Base-by-base conservation (phyloP, 1,284 basidiomycete species). In the Tilletia walkeri region DNA sequence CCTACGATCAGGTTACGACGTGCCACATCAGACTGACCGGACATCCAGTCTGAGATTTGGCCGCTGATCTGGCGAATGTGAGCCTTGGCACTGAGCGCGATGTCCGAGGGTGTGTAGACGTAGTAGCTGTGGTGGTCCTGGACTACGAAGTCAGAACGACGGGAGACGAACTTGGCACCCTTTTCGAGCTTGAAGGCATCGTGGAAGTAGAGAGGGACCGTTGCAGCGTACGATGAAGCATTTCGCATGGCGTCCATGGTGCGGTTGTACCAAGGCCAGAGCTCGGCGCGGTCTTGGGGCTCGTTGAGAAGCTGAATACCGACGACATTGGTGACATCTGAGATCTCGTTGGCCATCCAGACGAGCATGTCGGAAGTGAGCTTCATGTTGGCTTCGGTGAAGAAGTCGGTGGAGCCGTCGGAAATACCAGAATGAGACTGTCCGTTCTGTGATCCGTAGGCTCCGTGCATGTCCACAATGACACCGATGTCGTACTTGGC, bases 301-400 rank as follows among this genome's bases (percentile, higher is more conserved):
- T 93, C 92, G 79, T 93, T 93, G 69, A 92, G 82, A 38, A 93
- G 84, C 79, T 92, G 86, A 59, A 93, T 89, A 0, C 81, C 92
- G 54, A 91, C 88, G 20, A 92, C 87, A 78, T 93, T 92, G 68
- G 88, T 89, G 20, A 91, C 89, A 68, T 85, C 82, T 39, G 85
- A 86, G 30, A 92, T 84, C 74, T 89, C 84, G 67, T 88, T 80
- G 41, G 86, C 86, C 61, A 93, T 84, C 83, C 86, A 90, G 10
- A 85, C 86, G 50, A 92, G 85, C 18, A 89, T 86, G 59, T 85
- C 82, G 59, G 90, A 86, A 0, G 91, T 91, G 78, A 88, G 88
- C 66, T 88, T 84, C 80, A 87, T 84, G 78, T 90, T 88, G 65
- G 69, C 69, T 16, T 77, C 78, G 12, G 85, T 80, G 72, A 75